phyloP scores from a whole-genome alignment of 352 stramenopile genomes.

The Phytophthora foliorum region DNA sequence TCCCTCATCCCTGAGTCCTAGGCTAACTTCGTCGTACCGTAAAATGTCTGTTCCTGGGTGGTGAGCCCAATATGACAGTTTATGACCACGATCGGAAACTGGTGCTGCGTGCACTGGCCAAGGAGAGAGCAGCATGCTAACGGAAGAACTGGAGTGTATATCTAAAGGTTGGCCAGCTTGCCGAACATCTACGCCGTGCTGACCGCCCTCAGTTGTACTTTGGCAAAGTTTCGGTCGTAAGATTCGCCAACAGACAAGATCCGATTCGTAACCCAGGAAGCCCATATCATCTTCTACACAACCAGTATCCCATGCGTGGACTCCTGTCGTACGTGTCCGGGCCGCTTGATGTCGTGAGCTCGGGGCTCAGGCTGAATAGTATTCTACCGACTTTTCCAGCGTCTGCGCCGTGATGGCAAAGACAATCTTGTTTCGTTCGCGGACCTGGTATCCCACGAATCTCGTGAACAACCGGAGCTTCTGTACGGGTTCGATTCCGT shows the following conservation, averaged over 20 bases:
- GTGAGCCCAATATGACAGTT: constrained; percentile 20
- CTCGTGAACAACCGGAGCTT: constrained; percentile 23
- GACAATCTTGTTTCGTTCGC: constrained; percentile 53
- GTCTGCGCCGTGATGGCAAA: constrained; percentile 1
- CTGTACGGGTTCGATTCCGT: constrained; percentile 18
- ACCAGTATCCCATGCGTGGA: constrained; percentile 41
- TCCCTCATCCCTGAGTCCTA: constrained; percentile 54
- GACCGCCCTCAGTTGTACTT: constrained; percentile 16
- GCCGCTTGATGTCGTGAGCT: constrained; percentile 69
- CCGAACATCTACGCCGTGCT: constrained; percentile 6
- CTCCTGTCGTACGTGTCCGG: constrained; percentile 55
- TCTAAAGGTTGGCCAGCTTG: constrained; percentile 41
- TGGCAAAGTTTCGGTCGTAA: constrained; percentile 30
- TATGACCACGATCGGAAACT: constrained; percentile 8
- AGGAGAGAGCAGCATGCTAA: constrained; percentile 52
- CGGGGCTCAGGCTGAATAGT: constrained; percentile 60
- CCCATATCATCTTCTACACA: constrained; percentile 45
- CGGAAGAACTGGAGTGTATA: constrained; percentile 61
- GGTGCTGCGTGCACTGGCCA: constrained; percentile 27
- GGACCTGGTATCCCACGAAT: constrained; percentile 58
- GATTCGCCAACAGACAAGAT: constrained; percentile 22
- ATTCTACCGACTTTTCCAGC: constrained; percentile 23
- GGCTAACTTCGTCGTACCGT: constrained; percentile 28
- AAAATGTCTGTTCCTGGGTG: constrained; percentile 45
- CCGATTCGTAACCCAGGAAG: constrained; percentile 41